These are phyloP conservation scores for Geosiphon pyriformis DNA, from an alignment of 192 early-diverging fungal genomes.

Conservation along the genomic window DNA sequence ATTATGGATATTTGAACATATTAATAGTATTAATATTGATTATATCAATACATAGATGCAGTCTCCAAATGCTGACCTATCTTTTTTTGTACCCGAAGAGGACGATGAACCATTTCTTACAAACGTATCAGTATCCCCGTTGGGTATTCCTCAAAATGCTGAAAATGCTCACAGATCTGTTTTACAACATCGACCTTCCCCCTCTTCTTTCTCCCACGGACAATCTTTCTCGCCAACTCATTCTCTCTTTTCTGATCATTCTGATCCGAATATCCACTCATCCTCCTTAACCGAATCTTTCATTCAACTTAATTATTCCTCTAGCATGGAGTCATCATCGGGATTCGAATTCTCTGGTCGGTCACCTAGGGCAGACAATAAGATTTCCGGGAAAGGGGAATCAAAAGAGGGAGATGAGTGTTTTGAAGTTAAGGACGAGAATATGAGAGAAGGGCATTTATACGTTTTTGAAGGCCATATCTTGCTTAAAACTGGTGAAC, in stretches of 20 bases:
- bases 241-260: constrained; percentile 27
- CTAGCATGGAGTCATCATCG: constrained; percentile 39
- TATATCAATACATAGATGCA: not conserved
- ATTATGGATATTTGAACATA: not conserved
- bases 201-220: not conserved
- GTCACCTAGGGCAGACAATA: constrained; percentile 22
- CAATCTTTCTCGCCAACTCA: constrained; percentile 15
- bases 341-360: constrained; percentile 24
- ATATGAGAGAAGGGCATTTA: constrained; percentile 46
- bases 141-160: constrained; percentile 8
- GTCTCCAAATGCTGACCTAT: not conserved
- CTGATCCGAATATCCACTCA: constrained; percentile 26
- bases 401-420: constrained; percentile 22
- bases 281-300: constrained; percentile 45
- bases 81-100: not conserved
- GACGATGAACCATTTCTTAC: constrained; percentile 23
- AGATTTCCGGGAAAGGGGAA: constrained; percentile 24
- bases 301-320: constrained; percentile 45
- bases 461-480: constrained; percentile 39
- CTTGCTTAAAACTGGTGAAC: constrained; percentile 53
- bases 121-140: constrained; percentile 1
- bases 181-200: constrained; percentile 4
- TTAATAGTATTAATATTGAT: not conserved
- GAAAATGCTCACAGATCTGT: not conserved
- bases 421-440: constrained; percentile 34